Evolutionary conservation across 306 rosid genomes (phyloP).

Genomic region (Castanospermum australe): DNA sequence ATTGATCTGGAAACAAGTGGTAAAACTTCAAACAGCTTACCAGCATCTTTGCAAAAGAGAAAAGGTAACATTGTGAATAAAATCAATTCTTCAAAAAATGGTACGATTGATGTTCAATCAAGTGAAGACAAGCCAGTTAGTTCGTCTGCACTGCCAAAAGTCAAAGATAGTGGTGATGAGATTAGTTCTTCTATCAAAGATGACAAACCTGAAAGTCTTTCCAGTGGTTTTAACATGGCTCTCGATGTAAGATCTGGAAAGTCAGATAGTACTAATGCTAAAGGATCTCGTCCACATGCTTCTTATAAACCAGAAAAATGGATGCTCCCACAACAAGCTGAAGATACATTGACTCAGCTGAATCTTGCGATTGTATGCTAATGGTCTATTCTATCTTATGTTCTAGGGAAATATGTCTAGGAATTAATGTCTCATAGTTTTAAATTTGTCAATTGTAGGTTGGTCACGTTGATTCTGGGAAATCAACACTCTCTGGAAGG

Average conservation of each 20-base stretch:
- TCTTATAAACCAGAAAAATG: constrained; percentile 80
- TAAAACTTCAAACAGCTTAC: constrained; percentile 32
- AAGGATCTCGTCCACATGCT: constrained; percentile 34
- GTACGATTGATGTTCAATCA: constrained; percentile 28
- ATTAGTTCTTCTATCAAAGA: constrained; percentile 46
- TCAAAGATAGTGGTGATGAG: constrained; percentile 36
- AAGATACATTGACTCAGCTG: constrained; percentile 75
- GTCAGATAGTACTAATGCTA: constrained; percentile 45
- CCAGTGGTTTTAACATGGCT: constrained; percentile 44
- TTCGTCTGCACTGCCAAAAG: constrained; percentile 47
- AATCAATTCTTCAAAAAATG: constrained; percentile 31
- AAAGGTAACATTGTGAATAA: constrained; percentile 21
- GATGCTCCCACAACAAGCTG: constrained; percentile 88
- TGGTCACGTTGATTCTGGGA: constrained; percentile 99
- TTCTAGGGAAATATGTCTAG: constrained; percentile 9
- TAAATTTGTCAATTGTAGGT: constrained; percentile 62
- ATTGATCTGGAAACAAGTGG: constrained; percentile 31
- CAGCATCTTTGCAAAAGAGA: constrained; percentile 24
- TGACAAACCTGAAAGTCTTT: constrained; percentile 47
- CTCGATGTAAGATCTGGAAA: constrained; percentile 52
- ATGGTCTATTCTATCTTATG: constrained; percentile 15
- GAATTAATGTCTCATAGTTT: constrained; percentile 16
- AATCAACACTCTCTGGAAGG: constrained; percentile 96
- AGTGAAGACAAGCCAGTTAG: constrained; percentile 41
- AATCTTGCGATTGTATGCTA: constrained; percentile 86